A percentile compares a stretch with the other conserved stretches of the same genome.
Evolutionary conservation across 495 filamentous ascomycete species (phyloP).

Genomic region (Cercophora sp.): DNA sequence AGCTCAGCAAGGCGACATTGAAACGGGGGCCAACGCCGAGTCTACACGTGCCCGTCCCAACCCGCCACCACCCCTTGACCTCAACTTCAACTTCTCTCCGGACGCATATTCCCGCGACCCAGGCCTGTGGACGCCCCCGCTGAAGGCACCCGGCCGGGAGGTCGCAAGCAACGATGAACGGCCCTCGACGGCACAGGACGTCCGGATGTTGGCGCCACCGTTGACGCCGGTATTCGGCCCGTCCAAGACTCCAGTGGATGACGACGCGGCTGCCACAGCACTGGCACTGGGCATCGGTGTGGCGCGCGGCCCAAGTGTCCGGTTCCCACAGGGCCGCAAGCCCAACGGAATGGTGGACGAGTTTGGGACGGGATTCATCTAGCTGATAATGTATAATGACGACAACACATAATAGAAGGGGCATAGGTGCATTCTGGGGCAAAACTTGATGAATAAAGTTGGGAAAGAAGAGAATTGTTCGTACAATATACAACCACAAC

Average conservation of each 20-base stretch:
- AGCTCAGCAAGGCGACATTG: not conserved
- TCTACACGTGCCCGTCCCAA: constrained; percentile 7
- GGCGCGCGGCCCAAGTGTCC: constrained; percentile 29
- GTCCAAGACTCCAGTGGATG: not conserved
- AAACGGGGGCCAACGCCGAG: not conserved
- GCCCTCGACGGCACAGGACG: constrained; percentile 6
- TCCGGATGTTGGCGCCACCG: too few species aligned
- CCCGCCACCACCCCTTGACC: constrained; percentile 1
- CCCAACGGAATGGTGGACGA: constrained; percentile 15
- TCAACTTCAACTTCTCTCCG: constrained; percentile 27
- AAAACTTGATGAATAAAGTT: too few species aligned
- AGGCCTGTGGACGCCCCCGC: constrained; percentile 23
- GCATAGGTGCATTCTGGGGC: not conserved
- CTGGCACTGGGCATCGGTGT: constrained; percentile 25
- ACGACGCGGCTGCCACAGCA: not conserved
- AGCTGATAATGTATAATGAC: constrained; percentile 10
- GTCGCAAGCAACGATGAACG: constrained; percentile 5
- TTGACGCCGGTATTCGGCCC: too few species aligned
- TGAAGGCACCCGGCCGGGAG: not conserved
- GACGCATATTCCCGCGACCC: constrained; percentile 26
- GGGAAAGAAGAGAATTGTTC: too few species aligned
- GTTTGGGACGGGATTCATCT: constrained; percentile 28
- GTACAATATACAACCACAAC: too few species aligned
- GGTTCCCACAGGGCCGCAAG: constrained; percentile 12
- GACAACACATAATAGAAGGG: too few species aligned